These are phyloP conservation scores for Naganishia onofrii DNA, from an alignment of 768 basidiomycete genomes.

Conservation along the genomic window DNA sequence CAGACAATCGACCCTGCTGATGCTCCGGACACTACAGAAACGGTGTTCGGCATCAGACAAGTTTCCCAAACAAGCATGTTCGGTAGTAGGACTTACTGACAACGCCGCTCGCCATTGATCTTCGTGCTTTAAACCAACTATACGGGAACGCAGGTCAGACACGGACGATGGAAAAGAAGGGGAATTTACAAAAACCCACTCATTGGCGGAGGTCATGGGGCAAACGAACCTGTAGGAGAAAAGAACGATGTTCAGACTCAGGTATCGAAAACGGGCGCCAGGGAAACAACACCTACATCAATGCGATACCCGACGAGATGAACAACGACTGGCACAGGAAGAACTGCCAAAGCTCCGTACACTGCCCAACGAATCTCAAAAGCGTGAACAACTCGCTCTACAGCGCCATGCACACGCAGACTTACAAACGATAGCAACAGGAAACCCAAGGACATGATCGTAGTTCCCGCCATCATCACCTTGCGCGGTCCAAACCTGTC, in stretches of 20 bases:
- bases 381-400: background rate
- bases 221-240: conserved; percentile 20
- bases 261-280: background rate
- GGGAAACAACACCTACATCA: conserved; percentile 9
- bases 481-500: conserved; percentile 26
- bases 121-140: conserved; percentile 25
- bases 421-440: conserved; percentile 26
- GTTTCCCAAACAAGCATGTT: background rate
- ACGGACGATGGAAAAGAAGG: background rate
- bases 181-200: background rate
- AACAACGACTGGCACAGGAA: conserved; percentile 29
- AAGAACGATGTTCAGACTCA: background rate
- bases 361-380: conserved; percentile 1
- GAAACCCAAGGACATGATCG: conserved; percentile 19
- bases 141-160: background rate
- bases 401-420: background rate
- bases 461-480: conserved; percentile 27
- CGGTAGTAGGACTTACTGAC: conserved; percentile 22
- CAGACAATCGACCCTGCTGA: conserved; percentile 30
- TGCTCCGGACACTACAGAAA: conserved; percentile 22
- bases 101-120: conserved; percentile 28
- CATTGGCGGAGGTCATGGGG: conserved; percentile 8
- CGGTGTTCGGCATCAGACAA: background rate
- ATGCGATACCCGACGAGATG: conserved; percentile 27
- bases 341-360: conserved; percentile 30